Evolutionary conservation across 2,329 filamentous ascomycete genomes (phyloP).

Genomic region (Xylaria hypoxylon): DNA sequence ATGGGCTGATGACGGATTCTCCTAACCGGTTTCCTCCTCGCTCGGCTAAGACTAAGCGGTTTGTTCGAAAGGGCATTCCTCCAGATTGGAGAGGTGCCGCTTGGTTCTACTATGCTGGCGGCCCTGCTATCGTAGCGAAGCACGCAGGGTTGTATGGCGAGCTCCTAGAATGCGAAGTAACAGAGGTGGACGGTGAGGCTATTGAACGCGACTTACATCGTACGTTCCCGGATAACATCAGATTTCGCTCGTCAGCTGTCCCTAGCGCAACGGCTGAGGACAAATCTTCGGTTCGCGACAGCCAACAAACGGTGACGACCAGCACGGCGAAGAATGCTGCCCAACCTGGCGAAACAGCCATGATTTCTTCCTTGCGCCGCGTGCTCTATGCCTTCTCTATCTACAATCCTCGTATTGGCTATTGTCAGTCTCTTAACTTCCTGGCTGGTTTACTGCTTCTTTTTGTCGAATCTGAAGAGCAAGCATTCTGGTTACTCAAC

Average conservation of each 20-base stretch:
- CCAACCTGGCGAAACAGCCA: constrained; percentile 71
- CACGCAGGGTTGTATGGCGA: constrained; percentile 81
- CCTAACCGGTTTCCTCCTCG: constrained; percentile 84
- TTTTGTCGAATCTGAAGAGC: constrained; percentile 89
- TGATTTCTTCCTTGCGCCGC: constrained; percentile 83
- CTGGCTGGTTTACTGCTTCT: constrained; percentile 88
- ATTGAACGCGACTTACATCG: constrained; percentile 94
- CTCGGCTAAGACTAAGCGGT: constrained; percentile 86
- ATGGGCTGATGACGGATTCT: constrained; percentile 75
- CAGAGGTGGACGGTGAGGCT: constrained; percentile 82
- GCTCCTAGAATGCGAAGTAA: constrained; percentile 72
- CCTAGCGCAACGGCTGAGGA: constrained; percentile 49
- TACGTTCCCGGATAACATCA: constrained; percentile 93
- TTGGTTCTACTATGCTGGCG: constrained; percentile 96
- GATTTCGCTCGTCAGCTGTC: constrained; percentile 75
- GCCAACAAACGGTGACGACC: constrained; percentile 53
- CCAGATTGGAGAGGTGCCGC: constrained; percentile 94
- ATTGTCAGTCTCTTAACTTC: constrained; percentile 97
- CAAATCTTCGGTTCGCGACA: constrained; percentile 52
- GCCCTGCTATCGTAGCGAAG: constrained; percentile 80
- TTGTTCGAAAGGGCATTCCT: constrained; percentile 91
- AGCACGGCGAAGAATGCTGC: constrained; percentile 47
- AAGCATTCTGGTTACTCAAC: constrained; percentile 91
- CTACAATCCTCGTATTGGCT: constrained; percentile 91
- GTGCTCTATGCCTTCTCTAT: constrained; percentile 91